Evolutionary conservation across 331 rosid species (phyloP).

Genomic region (Prunus yedoensis): DNA sequence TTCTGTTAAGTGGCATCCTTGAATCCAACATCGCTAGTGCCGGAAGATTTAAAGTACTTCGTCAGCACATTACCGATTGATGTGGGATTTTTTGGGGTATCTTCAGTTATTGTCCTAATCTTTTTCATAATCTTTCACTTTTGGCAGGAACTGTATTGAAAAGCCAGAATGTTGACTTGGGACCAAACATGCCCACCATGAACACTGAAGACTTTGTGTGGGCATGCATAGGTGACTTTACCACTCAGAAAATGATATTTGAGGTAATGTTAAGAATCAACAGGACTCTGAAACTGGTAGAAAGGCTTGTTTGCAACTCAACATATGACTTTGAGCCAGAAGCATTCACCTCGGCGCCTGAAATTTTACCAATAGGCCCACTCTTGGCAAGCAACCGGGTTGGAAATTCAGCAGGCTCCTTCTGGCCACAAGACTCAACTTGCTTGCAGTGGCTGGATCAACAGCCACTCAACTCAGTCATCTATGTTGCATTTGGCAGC

Average conservation of each 20-base stretch:
- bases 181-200: constrained; percentile 42
- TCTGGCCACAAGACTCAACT: constrained; percentile 31
- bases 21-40: no score
- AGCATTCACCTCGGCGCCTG: constrained; percentile 28
- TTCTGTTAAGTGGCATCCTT: no score
- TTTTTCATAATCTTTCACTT: not conserved
- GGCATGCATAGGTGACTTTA: constrained; percentile 36
- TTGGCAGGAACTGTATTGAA: constrained; percentile 7
- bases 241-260: constrained; percentile 39
- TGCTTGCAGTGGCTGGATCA: constrained; percentile 39
- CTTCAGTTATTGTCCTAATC: not conserved
- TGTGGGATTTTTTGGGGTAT: no score
- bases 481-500: constrained; percentile 47
- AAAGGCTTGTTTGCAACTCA: constrained; percentile 63
- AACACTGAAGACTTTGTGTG: constrained; percentile 40
- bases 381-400: constrained; percentile 1
- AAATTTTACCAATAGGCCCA: constrained; percentile 37
- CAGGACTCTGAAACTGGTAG: constrained; percentile 15
- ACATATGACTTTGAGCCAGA: constrained; percentile 35
- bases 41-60: no score
- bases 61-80: no score
- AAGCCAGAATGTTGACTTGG: constrained; percentile 24
- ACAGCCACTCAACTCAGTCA: constrained; percentile 30
- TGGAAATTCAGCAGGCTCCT: not conserved
- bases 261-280: constrained; percentile 30